These are phyloP conservation scores for Rhinocladiella mackenziei DNA, from an alignment of 2,329 filamentous ascomycete genomes.

Conservation along the genomic window DNA sequence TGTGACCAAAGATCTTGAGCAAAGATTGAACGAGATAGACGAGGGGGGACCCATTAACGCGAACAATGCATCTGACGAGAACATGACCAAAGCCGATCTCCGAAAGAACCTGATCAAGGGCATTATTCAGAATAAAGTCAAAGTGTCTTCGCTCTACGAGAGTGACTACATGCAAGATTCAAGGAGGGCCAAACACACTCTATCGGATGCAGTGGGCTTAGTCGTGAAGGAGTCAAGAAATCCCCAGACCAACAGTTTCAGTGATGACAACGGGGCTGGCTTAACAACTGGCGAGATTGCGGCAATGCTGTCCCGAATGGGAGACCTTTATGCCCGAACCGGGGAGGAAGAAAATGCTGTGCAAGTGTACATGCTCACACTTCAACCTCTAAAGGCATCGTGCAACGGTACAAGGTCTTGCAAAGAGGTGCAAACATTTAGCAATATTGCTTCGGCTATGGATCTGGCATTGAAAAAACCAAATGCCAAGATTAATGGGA, in stretches of 20 bases:
- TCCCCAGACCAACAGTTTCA: constrained; percentile 60
- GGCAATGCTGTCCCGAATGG: constrained; percentile 29
- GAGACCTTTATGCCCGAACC: constrained; percentile 27
- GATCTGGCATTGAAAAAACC: constrained; percentile 27
- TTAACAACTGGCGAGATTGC: constrained; percentile 40
- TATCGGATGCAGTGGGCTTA: constrained; percentile 79
- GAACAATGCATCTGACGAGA: neutral
- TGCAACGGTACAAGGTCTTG: constrained; percentile 28
- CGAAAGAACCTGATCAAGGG: constrained; percentile 22
- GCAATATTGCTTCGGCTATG: constrained; percentile 30
- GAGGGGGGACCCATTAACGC: constrained; percentile 1
- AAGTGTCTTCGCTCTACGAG: constrained; percentile 78
- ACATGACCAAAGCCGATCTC: constrained; percentile 4
- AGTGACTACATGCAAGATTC: constrained; percentile 70
- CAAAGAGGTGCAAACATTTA: constrained; percentile 28
- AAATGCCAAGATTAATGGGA: constrained; percentile 28
- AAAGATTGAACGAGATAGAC: constrained; percentile 46
- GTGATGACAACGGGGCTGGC: constrained; percentile 36
- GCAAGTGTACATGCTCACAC: constrained; percentile 29
- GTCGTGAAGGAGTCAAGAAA: constrained; percentile 69
- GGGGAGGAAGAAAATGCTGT: constrained; percentile 29
- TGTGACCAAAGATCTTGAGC: constrained; percentile 64
- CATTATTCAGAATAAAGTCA: constrained; percentile 51
- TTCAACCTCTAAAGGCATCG: constrained; percentile 24
- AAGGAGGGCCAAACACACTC: constrained; percentile 67